Evolutionary conservation across 495 filamentous ascomycete genomes (phyloP).

Genomic region (Tuber microsphaerosporum): DNA sequence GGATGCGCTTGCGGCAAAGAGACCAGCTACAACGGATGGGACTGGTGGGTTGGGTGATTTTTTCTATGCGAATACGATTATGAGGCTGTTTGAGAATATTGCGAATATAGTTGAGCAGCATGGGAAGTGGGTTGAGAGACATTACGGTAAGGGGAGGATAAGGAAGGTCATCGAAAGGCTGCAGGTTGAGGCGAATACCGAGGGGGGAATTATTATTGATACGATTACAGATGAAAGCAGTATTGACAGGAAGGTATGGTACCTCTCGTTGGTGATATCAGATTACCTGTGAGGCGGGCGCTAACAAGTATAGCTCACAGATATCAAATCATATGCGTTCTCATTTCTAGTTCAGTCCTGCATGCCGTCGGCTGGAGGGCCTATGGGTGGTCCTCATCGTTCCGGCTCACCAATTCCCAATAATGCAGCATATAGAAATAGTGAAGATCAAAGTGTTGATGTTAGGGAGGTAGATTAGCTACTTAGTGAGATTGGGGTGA

Average conservation of each 20-base stretch:
- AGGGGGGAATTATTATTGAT: conserved; percentile 93
- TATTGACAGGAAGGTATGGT: conserved; percentile 58
- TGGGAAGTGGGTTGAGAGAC: conserved; percentile 77
- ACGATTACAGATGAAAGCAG: conserved; percentile 86
- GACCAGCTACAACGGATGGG: conserved; percentile 39
- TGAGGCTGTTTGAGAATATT: conserved; percentile 91
- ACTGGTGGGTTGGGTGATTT: conserved; percentile 58
- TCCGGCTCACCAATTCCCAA: conserved; percentile 62
- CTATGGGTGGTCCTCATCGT: conserved; percentile 33
- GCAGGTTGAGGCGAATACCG: conserved; percentile 89
- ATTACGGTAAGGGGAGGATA: conserved; percentile 90
- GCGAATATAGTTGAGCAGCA: conserved; percentile 92
- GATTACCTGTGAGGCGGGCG: not conserved
- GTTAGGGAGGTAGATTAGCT: conserved; percentile 90
- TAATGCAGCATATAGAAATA: conserved; percentile 48
- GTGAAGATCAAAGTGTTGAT: conserved; percentile 84
- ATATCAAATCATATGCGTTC: conserved; percentile 94
- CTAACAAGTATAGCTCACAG: conserved; percentile 55
- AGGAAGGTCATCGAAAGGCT: conserved; percentile 88
- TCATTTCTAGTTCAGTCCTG: conserved; percentile 95
- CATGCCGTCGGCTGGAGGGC: conserved; percentile 47
- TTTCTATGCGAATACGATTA: conserved; percentile 87
- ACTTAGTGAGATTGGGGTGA: conserved; percentile 75
- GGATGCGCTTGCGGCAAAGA: conserved; percentile 60
- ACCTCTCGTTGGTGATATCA: not conserved